Conservation (phyloP, 2,329 filamentous ascomycete genomes). For the Emmonsia crescens region DNA sequence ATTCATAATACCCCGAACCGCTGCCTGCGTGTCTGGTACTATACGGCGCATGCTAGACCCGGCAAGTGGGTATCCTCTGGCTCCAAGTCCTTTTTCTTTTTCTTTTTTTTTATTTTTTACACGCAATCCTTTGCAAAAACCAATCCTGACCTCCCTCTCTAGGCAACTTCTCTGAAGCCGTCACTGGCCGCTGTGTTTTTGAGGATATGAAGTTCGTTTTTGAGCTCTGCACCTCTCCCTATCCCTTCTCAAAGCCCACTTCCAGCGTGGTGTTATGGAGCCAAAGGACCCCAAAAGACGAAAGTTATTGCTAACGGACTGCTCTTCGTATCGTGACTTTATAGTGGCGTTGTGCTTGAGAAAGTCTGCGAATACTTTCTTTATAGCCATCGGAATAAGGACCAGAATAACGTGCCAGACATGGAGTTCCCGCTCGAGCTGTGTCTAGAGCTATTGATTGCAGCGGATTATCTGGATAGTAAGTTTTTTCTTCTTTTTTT, state of each 20-base stretch:
- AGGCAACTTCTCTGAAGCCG: slow-evolving; percentile 53
- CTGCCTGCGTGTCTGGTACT: slow-evolving; percentile 50
- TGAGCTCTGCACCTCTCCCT: neutral
- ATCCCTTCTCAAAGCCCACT: neutral
- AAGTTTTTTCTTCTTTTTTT: neutral
- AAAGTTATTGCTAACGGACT: neutral
- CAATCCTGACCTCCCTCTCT: slow-evolving; percentile 1
- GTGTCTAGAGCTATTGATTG: slow-evolving; percentile 55
- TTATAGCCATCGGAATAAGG: slow-evolving; percentile 55
- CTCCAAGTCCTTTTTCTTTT: neutral
- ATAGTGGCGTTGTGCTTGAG: slow-evolving; percentile 51
- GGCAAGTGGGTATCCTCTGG: slow-evolving; percentile 39
- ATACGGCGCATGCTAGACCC: slow-evolving; percentile 55
- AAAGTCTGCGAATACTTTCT: slow-evolving; percentile 62
- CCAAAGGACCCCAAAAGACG: neutral
- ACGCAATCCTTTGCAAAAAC: neutral
- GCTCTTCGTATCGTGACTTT: neutral
- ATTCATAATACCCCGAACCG: slow-evolving; percentile 51
- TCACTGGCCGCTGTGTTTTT: slow-evolving; percentile 47
- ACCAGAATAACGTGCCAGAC: slow-evolving; percentile 50
- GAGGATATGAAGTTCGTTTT: slow-evolving; percentile 47
- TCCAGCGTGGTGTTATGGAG: neutral
- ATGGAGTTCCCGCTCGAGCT: slow-evolving; percentile 57
- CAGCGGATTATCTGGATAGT: slow-evolving; percentile 54
- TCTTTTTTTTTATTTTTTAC: neutral